Evolutionary conservation across 2,329 filamentous ascomycete genomes (phyloP).

Genomic region (Sordariomycetes sp.): DNA sequence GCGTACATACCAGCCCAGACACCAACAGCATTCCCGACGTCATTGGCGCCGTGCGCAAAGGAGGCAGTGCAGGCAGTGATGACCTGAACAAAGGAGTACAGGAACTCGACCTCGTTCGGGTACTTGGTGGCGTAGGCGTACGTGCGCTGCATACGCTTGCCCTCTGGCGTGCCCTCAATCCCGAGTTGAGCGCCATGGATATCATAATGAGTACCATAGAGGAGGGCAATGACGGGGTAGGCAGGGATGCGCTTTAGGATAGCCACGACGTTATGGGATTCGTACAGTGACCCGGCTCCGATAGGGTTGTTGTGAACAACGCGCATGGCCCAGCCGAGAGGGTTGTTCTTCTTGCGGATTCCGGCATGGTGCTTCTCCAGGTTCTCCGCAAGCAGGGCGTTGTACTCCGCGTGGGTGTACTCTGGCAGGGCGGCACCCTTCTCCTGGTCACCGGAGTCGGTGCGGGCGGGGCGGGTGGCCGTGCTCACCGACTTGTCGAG

Average conservation of each 20-base stretch:
- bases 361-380: slow-evolving; percentile 50
- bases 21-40: slow-evolving; percentile 62
- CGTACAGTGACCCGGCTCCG: slow-evolving; percentile 63
- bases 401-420: slow-evolving; percentile 41
- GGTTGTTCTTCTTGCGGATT: slow-evolving; percentile 51
- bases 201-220: slow-evolving; percentile 74
- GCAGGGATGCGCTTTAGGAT: slow-evolving; percentile 58
- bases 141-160: slow-evolving; percentile 57
- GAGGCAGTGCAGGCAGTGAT: slow-evolving; percentile 62
- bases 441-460: slow-evolving; percentile 24
- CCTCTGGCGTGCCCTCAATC: slow-evolving; percentile 61
- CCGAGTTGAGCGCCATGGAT: slow-evolving; percentile 69
- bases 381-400: slow-evolving; percentile 47
- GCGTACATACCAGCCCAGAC: slow-evolving; percentile 62
- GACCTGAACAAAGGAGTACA: slow-evolving; percentile 57
- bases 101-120: slow-evolving; percentile 59
- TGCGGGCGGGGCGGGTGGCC: slow-evolving; percentile 29
- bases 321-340: slow-evolving; percentile 77
- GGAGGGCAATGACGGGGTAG: slow-evolving; percentile 45
- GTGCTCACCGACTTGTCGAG: slow-evolving; percentile 15
- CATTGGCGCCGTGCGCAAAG: slow-evolving; percentile 69
- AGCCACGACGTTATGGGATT: slow-evolving; percentile 57
- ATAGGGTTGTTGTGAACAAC: slow-evolving; percentile 63
- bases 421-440: slow-evolving; percentile 35
- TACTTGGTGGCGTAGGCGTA: slow-evolving; percentile 56